Evolutionary conservation across 1,139 yeast genomes (phyloP), one percentile per base, ranked within the genome.

Genomic region (Hansenula lynferdii): DNA sequence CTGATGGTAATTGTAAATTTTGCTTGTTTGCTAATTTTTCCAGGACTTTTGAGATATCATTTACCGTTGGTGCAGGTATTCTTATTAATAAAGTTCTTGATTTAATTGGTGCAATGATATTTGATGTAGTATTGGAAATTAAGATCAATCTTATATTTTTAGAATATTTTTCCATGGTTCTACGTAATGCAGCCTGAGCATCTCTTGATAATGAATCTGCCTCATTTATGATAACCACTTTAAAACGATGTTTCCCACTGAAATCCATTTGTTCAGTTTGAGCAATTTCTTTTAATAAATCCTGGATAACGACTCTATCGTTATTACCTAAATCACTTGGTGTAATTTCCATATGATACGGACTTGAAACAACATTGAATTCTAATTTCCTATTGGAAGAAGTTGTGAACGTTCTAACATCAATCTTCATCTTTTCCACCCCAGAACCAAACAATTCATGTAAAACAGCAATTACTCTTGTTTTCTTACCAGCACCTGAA

Each of bases 141-240:
- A 92, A 68, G 37, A 94, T 77, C 48, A 92, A 67, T 46, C 99
- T 75, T 51, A 92, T 78, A 56, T 87, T 90, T 18, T 84, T 74
- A 5, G 97, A 86, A 62, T 90, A 92, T 57, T 92, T 92, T 58
- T 92, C 99, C 97, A 92, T 94, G 1, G 99, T 92, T 61, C 98
- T 76, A 67, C 98, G 79, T 50, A 92, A 69, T 0, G 98, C 98
- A 12, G 97, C 97, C 60, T 92, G 98, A 0, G 98, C 98, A 58
- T 95, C 98, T 50, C 97, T 75, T 16, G 94, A 81, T 57, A 92
- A 72, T 2, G 87, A 74, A 50, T 92, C 97, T 0, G 98, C 97
- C 60, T 92, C 97, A 57, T 94, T 92, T 42, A 92, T 89, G 12
- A 92, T 77, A 16, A 92, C 97, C 31, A 90, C 85, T 60, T 90